A percentile compares a stretch with the other conserved stretches of the same genome.
phyloP scores from a whole-genome alignment of 306 rosid genomes.

The barrel medic (Medicago truncatula) region MtrunA17r5.0-ANR NC_053045.1:14161501-14162000 shows the following conservation, averaged over 20 bases:
- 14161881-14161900: too few species aligned
- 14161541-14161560: background rate
- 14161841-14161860: conserved; percentile 68
- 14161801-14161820: conserved; percentile 81
- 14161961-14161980: background rate
- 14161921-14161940: too few species aligned
- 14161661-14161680: too few species aligned
- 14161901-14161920: too few species aligned
- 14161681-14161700: background rate
- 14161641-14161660: background rate
- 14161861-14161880: background rate
- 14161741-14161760: conserved; percentile 97
- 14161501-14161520: background rate
- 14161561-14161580: background rate
- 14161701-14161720: conserved; percentile 17
- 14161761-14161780: conserved; percentile 87
- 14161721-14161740: conserved; percentile 37
- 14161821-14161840: conserved; percentile 86
- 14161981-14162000: conserved; percentile 9
- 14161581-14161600: background rate
- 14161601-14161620: background rate
- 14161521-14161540: background rate
- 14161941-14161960: background rate
- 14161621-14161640: background rate
- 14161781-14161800: conserved; percentile 91